These are phyloP conservation scores for Populus simonii DNA, from an alignment of 345 rosid genomes.

Conservation along the genomic window DNA sequence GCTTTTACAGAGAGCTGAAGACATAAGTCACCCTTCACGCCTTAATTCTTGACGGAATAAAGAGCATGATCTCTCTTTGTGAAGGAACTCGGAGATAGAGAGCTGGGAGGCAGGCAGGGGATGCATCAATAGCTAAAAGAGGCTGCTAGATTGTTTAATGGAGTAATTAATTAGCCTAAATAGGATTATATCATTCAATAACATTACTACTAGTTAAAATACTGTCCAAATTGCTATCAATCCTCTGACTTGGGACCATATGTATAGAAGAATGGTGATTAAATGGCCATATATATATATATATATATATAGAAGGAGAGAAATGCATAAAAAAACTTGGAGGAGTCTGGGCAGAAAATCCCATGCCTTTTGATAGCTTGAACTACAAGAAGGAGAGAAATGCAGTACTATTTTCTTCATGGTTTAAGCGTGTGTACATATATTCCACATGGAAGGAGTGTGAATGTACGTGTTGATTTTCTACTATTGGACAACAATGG, in stretches of 20 bases:
- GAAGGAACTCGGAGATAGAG: not conserved
- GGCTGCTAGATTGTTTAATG: no score
- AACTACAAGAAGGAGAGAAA: not conserved
- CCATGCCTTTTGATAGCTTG: not conserved
- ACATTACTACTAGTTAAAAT: not conserved
- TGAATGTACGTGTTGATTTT: no score
- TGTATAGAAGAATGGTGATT: not conserved
- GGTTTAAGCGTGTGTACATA: no score
- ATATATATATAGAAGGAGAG: no score
- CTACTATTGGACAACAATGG: no score
- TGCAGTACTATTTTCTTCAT: no score
- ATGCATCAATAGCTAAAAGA: not conserved
- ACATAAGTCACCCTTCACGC: constrained; percentile 8
- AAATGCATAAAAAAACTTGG: not conserved
- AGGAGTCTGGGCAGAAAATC: not conserved
- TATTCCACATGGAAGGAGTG: no score
- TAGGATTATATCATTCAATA: not conserved
- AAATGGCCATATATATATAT: not conserved
- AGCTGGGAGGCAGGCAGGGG: not conserved
- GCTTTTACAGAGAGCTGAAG: constrained; percentile 10
- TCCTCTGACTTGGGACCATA: not conserved
- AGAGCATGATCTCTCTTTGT: not conserved
- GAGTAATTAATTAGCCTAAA: no score
- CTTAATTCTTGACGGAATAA: constrained; percentile 26
- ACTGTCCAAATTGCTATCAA: not conserved